These are phyloP conservation scores for Chalara sp. DNA, from an alignment of 2,329 filamentous ascomycete genomes.

Conservation along the genomic window DNA sequence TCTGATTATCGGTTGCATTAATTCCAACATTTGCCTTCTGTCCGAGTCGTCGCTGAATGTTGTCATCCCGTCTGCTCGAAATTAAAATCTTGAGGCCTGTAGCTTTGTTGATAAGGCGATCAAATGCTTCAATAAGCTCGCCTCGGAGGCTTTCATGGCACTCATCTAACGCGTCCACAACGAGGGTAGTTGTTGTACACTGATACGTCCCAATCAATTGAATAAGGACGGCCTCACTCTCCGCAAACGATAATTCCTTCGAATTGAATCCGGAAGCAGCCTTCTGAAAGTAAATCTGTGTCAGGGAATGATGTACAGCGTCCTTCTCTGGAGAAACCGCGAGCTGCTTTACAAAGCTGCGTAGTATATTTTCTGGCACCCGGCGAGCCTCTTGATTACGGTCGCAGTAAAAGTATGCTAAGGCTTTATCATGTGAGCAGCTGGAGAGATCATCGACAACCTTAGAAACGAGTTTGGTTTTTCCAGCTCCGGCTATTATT, in stretches of 20 bases:
- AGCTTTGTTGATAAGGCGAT: constrained; percentile 17
- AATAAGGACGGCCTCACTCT: too few relatives aligned
- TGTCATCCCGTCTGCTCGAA: constrained; percentile 26
- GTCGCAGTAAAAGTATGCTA: too few relatives aligned
- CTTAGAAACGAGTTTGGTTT: too few relatives aligned
- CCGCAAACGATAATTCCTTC: constrained; percentile 24
- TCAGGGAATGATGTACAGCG: constrained; percentile 6
- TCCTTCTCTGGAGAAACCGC: too few relatives aligned
- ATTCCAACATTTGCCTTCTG: constrained; percentile 19
- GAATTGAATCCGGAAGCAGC: constrained; percentile 17
- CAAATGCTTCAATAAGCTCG: constrained; percentile 22
- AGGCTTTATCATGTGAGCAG: too few relatives aligned
- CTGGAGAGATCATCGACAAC: too few relatives aligned
- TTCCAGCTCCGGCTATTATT: too few relatives aligned
- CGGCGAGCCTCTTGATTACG: too few relatives aligned
- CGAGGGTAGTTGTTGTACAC: constrained; percentile 24
- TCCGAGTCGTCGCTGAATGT: constrained; percentile 20
- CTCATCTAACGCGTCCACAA: constrained; percentile 32
- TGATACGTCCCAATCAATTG: too few relatives aligned
- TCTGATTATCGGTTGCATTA: constrained; percentile 22
- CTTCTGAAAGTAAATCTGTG: constrained; percentile 7
- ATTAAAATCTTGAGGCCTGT: constrained; percentile 28
- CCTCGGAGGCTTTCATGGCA: constrained; percentile 21
- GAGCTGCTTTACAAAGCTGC: too few relatives aligned
- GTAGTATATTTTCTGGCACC: too few relatives aligned